A percentile compares a stretch with the other conserved stretches of the same genome.
Conservation (phyloP, 2,329 filamentous ascomycete species). For the Ophiostoma himal-ulmi region DNA sequence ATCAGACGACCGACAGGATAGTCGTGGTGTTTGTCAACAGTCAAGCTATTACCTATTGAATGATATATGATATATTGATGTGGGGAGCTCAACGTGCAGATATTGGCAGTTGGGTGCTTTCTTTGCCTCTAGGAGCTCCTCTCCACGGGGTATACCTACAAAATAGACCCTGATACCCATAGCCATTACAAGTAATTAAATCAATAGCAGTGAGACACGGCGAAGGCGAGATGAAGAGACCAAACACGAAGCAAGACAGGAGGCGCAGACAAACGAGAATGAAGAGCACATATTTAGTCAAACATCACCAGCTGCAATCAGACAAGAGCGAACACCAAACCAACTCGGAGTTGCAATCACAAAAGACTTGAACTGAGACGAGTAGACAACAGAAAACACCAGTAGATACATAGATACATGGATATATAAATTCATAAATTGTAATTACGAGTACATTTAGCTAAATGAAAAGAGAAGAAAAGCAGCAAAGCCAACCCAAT, state of each 20-base stretch:
- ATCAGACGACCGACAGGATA: neutral
- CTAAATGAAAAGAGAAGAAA: neutral
- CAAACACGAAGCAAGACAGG: constrained; percentile 13
- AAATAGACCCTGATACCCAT: neutral
- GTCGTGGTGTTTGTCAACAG: no score
- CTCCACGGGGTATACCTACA: neutral
- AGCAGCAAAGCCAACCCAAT: neutral
- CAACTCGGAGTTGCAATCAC: neutral
- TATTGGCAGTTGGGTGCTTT: neutral
- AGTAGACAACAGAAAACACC: neutral
- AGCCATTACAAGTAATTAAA: neutral
- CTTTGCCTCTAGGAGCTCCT: no score
- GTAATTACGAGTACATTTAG: neutral
- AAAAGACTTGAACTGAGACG: neutral
- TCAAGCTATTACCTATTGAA: neutral
- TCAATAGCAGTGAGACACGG: constrained; percentile 11
- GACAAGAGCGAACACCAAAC: neutral
- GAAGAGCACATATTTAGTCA: neutral
- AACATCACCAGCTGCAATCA: neutral
- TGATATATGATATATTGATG: constrained; percentile 4
- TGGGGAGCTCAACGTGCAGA: neutral
- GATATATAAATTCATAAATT: neutral
- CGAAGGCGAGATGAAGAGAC: constrained; percentile 11
- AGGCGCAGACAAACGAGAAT: constrained; percentile 9
- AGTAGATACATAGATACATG: neutral